phyloP scores from a whole-genome alignment of 768 basidiomycete genomes.

The Lentinula lateritia region DNA sequence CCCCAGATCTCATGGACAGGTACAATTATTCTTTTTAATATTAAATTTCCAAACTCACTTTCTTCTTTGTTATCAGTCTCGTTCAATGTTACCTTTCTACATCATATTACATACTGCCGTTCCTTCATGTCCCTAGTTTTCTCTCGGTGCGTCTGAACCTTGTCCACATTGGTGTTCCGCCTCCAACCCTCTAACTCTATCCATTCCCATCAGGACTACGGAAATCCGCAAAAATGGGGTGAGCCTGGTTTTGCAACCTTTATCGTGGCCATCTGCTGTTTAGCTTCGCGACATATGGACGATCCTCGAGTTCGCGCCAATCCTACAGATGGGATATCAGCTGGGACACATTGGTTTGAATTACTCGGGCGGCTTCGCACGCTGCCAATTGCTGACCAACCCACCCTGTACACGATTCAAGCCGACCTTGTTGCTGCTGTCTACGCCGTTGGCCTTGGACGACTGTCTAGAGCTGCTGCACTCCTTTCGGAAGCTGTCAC shows the following conservation, averaged over 20 bases:
- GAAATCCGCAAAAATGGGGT: conserved; percentile 91
- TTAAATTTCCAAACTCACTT: conserved; percentile 8
- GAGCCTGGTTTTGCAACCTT: conserved; percentile 94
- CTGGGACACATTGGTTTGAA: conserved; percentile 90
- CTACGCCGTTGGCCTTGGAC: conserved; percentile 87
- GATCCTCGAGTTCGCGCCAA: conserved; percentile 85
- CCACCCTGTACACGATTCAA: conserved; percentile 89
- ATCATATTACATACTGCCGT: conserved; percentile 89
- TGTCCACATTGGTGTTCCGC: background rate
- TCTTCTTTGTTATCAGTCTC: conserved; percentile 36
- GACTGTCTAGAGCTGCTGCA: conserved; percentile 80
- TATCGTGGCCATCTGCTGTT: conserved; percentile 88
- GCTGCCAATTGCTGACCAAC: conserved; percentile 83
- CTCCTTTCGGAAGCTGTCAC: conserved; percentile 85
- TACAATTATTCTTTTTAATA: conserved; percentile 24
- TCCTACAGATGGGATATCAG: conserved; percentile 78
- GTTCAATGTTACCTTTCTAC: conserved; percentile 87
- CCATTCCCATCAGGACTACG: conserved; percentile 65
- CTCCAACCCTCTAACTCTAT: background rate
- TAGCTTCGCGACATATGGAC: conserved; percentile 89
- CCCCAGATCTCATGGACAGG: conserved; percentile 93
- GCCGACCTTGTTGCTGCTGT: conserved; percentile 89
- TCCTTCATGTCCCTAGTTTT: conserved; percentile 89
- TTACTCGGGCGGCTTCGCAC: conserved; percentile 82
- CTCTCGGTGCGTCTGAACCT: conserved; percentile 49